Evolutionary conservation across 2,329 filamentous ascomycete genomes (phyloP).

Genomic region (Fusarium sterilihyphosum): DNA sequence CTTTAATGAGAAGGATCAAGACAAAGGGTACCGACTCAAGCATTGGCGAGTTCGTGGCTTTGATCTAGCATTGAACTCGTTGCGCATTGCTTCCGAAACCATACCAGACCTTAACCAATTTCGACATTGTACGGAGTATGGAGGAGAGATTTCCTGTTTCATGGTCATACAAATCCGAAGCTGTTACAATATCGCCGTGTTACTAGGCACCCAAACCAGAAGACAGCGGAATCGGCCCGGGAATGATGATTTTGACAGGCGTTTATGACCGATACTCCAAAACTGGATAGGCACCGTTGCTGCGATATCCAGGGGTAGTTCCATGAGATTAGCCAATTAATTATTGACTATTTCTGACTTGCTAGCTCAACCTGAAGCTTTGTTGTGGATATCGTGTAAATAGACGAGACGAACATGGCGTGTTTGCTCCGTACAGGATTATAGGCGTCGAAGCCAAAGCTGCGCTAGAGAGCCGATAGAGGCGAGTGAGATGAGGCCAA

Average conservation of each 20-base stretch:
- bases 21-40: not conserved
- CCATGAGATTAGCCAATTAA: conserved; percentile 2
- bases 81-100: not conserved
- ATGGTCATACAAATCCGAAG: not conserved
- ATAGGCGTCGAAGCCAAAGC: not conserved
- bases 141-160: not conserved
- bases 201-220: not conserved
- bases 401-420: conserved; percentile 8
- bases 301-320: conserved; percentile 6
- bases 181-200: not conserved
- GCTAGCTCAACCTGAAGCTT: conserved; percentile 3
- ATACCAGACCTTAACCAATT: not conserved
- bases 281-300: not conserved
- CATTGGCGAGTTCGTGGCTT: not conserved
- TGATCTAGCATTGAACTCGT: not conserved
- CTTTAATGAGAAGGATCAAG: not conserved
- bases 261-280: not conserved
- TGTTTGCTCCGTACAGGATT: not conserved
- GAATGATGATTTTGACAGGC: conserved; percentile 2
- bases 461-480: not conserved
- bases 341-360: not conserved
- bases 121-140: not conserved
- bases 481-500: not conserved
- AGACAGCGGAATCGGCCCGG: conserved; percentile 15
- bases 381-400: conserved; percentile 1